Base-by-base conservation (phyloP, 352 stramenopile species). In the Phytophthora cactorum region DNA sequence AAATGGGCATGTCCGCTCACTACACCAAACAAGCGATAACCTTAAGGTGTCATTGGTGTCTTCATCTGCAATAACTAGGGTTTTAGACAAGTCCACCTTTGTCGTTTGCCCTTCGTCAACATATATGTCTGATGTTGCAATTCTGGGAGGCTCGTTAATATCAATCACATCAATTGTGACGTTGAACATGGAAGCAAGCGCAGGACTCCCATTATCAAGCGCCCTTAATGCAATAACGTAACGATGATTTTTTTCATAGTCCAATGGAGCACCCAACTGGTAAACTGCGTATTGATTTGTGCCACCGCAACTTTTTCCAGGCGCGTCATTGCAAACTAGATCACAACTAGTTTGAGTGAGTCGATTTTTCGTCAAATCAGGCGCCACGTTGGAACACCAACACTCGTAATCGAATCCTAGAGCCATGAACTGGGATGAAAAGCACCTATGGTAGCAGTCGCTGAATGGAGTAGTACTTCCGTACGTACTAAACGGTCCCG, bases 401-500 rank as follows among this genome's bases (percentile, higher is more conserved):
- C 72, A 79, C 3, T 65, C 63, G 7, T 29, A 38, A 44, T 22
- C 50, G 17, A 46, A 62, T 15, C 54, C 53, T 52, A 79, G 31
- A n/a, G 44, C 47, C 72, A 77, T 77, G 25, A 69, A 71, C 58
- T 76, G 72, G 7, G 15, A 63, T 12, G 52, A 47, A 32, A 47
- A 27, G 8, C 71, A 78, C 11, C 32, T 38, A 6, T 51, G 29
- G 10, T 62, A 68, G 53, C 72, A 79, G 44, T 55, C 14, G 12
- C 5, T 29, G 45, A 66, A 74, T 36, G 60, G 60, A 32, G 27
- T 51, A 12, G 2, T 22, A 25, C 36, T 54, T 2, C 28, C 41
- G 11, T 53, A 22, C n/a, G 6, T 49, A 29, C 29, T 72, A 34
- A 49, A 51, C 28, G 38, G 5, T 4, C 14, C 36, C 2, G 12